Percentiles rank a stretch among this genome's conserved stretches.
These are phyloP conservation scores for Alternaria conjuncta DNA, from an alignment of 2,329 filamentous ascomycete species.

Conservation along the genomic window DNA sequence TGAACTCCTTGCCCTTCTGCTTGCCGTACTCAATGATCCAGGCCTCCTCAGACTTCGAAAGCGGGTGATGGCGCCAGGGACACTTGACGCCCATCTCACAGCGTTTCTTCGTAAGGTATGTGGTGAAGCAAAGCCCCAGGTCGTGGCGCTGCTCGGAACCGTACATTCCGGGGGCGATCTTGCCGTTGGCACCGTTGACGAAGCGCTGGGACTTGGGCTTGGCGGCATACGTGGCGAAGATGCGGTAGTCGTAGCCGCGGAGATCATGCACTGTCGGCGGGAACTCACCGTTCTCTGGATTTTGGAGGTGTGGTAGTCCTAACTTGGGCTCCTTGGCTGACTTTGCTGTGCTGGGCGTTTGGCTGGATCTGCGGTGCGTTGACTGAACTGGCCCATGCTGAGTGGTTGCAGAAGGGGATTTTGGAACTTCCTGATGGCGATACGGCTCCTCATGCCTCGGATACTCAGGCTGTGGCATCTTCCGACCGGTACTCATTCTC, in stretches of 20 bases:
- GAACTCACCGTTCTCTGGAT: neutral
- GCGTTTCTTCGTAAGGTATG: slow-evolving; percentile 9
- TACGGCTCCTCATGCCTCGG: neutral
- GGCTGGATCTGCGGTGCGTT: neutral
- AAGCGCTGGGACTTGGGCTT: neutral
- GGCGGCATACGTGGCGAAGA: neutral
- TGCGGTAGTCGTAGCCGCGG: slow-evolving; percentile 1
- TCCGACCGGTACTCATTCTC: neutral
- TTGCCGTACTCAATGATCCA: slow-evolving; percentile 9
- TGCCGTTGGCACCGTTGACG: slow-evolving; percentile 9
- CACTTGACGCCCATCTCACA: slow-evolving; percentile 17
- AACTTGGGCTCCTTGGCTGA: neutral
- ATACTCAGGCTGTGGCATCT: neutral
- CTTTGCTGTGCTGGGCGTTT: neutral
- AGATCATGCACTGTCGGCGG: slow-evolving; percentile 12
- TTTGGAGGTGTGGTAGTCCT: neutral
- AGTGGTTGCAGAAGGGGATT: accelerated
- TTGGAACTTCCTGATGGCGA: neutral
- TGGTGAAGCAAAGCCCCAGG: slow-evolving; percentile 17
- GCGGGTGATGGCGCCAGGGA: slow-evolving; percentile 21
- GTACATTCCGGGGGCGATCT: slow-evolving; percentile 4
- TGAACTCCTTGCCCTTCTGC: slow-evolving; percentile 1
- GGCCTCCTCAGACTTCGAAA: slow-evolving; percentile 4
- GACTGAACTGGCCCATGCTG: neutral
- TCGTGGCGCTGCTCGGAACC: slow-evolving; percentile 8